A percentile compares a stretch with the other conserved stretches of the same genome.
Conservation (phyloP, 352 stramenopile species). For the Globisporangium abappressorium region DNA sequence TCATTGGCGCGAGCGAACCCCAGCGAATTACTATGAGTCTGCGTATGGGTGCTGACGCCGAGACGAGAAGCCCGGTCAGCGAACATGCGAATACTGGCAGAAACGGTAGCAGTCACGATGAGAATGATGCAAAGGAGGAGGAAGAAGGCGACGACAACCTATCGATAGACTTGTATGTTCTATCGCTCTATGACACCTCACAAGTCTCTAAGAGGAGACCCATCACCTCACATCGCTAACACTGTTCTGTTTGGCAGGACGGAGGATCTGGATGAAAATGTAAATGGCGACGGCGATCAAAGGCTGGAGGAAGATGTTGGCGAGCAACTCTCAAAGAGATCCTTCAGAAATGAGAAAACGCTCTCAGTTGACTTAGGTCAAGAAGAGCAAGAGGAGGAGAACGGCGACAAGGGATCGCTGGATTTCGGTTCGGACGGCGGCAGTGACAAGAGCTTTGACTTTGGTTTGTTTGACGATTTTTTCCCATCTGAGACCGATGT, state of each 20-base stretch:
- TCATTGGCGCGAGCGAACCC: not conserved
- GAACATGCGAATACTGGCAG: not conserved
- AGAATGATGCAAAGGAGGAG: not conserved
- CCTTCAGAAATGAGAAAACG: not conserved
- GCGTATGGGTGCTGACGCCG: not conserved
- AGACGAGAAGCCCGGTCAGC: not conserved
- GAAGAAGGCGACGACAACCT: conserved; percentile 31
- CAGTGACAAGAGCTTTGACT: conserved; percentile 41
- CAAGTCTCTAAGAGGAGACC: conserved; percentile 1
- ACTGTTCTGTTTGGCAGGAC: conserved; percentile 24
- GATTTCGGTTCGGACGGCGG: not conserved
- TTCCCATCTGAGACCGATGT: too few species aligned
- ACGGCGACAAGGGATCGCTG: not conserved
- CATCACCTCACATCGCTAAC: not conserved
- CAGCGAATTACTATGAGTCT: not conserved
- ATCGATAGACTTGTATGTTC: conserved; percentile 65
- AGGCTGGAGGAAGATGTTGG: not conserved
- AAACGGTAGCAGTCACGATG: not conserved
- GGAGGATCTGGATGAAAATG: conserved; percentile 17
- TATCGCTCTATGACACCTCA: not conserved
- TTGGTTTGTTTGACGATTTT: conserved; percentile 30
- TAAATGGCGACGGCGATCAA: not conserved
- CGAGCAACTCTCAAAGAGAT: conserved; percentile 17
- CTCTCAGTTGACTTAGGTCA: not conserved
- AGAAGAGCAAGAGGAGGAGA: not conserved